These are phyloP conservation scores for Nematocida sp. DNA, from an alignment of 371 early-diverging fungal species.

Conservation along the genomic window DNA sequence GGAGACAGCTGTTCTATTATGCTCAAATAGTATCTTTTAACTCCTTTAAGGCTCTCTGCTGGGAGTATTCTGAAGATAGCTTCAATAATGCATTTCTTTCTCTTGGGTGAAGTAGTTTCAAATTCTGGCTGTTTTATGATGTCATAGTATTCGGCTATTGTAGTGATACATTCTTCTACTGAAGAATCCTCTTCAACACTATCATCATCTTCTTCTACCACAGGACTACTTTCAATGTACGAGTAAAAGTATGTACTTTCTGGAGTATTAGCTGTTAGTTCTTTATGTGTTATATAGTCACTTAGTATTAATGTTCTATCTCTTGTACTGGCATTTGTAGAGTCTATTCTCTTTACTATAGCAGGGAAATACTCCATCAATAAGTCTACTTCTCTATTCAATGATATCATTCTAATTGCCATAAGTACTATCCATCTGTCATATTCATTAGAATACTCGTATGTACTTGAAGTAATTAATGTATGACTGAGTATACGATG, in stretches of 20 bases:
- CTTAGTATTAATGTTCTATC: constrained; percentile 47
- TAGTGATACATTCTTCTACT: not conserved
- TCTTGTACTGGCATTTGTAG: not conserved
- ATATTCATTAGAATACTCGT: constrained; percentile 27
- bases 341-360: constrained; percentile 2
- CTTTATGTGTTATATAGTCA: constrained; percentile 29
- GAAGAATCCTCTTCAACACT: constrained; percentile 13
- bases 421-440: constrained; percentile 44
- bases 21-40: constrained; percentile 14
- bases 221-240: not conserved
- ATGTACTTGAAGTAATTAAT: constrained; percentile 1
- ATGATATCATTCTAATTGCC: constrained; percentile 3
- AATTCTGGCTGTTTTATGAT: not conserved
- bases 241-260: constrained; percentile 26
- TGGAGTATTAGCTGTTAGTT: not conserved
- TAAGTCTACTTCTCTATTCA: not conserved
- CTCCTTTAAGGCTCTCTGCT: not conserved
- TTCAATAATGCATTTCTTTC: not conserved
- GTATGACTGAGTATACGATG: constrained; percentile 8
- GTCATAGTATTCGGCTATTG: constrained; percentile 19
- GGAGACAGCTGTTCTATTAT: constrained; percentile 6
- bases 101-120: not conserved
- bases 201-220: constrained; percentile 19
- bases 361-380: constrained; percentile 29
- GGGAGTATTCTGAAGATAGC: not conserved